Percentiles rank a stretch among this genome's conserved stretches.
These are phyloP conservation scores for Tolypocladium pustulatum DNA, from an alignment of 2,329 filamentous ascomycete genomes.

Conservation along the genomic window DNA sequence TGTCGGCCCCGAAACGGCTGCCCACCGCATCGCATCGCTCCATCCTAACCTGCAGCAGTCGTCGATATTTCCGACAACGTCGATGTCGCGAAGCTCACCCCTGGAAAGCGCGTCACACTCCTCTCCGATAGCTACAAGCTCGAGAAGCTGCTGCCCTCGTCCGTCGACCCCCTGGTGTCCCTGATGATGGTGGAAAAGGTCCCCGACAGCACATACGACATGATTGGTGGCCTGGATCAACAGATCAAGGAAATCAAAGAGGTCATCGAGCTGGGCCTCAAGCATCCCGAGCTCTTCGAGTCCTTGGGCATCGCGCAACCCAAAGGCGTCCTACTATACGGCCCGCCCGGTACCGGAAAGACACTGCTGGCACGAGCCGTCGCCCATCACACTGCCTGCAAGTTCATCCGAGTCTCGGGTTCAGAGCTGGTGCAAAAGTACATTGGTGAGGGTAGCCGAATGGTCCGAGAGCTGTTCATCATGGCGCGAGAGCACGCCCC, in stretches of 20 bases:
- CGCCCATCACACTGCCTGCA: constrained; percentile 97
- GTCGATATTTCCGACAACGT: constrained; percentile 93
- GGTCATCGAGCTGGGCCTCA: constrained; percentile 95
- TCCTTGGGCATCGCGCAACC: constrained; percentile 97
- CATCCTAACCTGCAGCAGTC: constrained; percentile 41
- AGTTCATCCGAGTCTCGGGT: constrained; percentile 94
- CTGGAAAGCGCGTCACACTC: constrained; percentile 93
- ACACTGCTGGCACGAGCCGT: constrained; percentile 90
- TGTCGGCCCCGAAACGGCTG: constrained; percentile 18
- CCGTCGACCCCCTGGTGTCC: constrained; percentile 94
- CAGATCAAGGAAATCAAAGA: constrained; percentile 99
- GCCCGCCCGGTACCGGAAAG: constrained; percentile 94
- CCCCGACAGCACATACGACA: constrained; percentile 98
- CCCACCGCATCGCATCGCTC: neutral
- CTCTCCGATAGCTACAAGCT: constrained; percentile 97
- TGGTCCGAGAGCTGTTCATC: constrained; percentile 98
- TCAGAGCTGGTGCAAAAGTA: constrained; percentile 98
- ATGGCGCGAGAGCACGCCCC: constrained; percentile 98
- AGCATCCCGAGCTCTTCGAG: constrained; percentile 97
- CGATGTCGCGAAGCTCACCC: constrained; percentile 89
- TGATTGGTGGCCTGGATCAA: constrained; percentile 97
- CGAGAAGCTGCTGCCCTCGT: constrained; percentile 96
- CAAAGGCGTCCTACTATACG: constrained; percentile 94
- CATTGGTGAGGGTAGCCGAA: constrained; percentile 93
- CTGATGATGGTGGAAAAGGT: constrained; percentile 99